Base-by-base conservation (phyloP, 1,284 basidiomycete species). In the Stygiomarasmius scandens region DNA sequence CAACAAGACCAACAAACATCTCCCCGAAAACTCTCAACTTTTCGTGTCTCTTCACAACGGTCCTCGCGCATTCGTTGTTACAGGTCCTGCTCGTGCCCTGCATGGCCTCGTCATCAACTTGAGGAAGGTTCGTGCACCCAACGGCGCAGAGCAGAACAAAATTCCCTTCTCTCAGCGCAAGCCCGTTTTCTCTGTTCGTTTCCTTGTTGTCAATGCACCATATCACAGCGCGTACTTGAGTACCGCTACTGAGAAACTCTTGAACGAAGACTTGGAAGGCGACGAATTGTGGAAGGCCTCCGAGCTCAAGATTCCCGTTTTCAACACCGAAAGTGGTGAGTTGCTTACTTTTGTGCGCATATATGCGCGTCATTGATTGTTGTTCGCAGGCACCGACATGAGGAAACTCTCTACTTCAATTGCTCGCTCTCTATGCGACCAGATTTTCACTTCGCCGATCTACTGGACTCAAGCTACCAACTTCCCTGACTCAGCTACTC, bases 131-230 rank as follows among this genome's bases (percentile, higher is more conserved):
- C 89, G 91, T 66, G 96, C 96, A 2, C 86, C 94, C 0, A 82
- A 81, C 16, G 94, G 94, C 44, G 80, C 90, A 43, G 96, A 99
- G 68, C 96, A 99, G 77, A 93, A 89, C 83, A 97, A 96, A 76
- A 80, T 86, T 8, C 93, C 95, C 23, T 96, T 90, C 79, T 95
- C 93, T 36, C 95, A 98, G 77, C 86, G 97, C 68, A 96, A 97
- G 76, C 90, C 93, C 10, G 91, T 94, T 14, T 98, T 99, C 75
- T 92, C 87, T 54, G 87, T 93, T 61, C 89, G 96, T 52, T 99
- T 99, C 82, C 78, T 99, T 66, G 92, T 93, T 27, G 92, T 99
- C 67, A 91, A 89, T 61, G 96, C 96, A 0, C 97, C 96, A 0
- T 99, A 95, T 77, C 96, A 99, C 80, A 96, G 93, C 70, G 77